A percentile compares a stretch with the other conserved stretches of the same genome.
Evolutionary conservation across 306 rosid genomes (phyloP).

Genomic region (Vigna nakashimae): DNA sequence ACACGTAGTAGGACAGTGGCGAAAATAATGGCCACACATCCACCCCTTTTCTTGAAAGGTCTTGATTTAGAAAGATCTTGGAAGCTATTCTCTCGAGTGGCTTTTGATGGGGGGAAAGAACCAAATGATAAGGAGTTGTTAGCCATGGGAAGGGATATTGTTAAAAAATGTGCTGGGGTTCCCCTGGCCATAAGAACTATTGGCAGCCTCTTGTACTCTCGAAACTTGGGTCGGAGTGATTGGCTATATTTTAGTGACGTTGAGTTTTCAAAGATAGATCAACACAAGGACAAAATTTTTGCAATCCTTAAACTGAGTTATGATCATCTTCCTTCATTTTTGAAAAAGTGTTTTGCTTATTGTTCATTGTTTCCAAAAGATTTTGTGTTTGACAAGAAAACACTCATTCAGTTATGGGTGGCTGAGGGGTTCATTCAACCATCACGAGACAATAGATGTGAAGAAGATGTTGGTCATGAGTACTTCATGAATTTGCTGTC

Average conservation of each 20-base stretch:
- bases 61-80: constrained; percentile 32
- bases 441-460: constrained; percentile 7
- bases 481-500: constrained; percentile 44
- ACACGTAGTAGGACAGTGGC: constrained; percentile 42
- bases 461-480: constrained; percentile 52
- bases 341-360: constrained; percentile 52
- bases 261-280: constrained; percentile 45
- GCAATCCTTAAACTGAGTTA: constrained; percentile 44
- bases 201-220: constrained; percentile 47
- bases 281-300: constrained; percentile 37
- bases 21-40: neutral
- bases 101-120: constrained; percentile 33
- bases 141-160: constrained; percentile 39
- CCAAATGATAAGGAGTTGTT: neutral
- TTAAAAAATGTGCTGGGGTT: constrained; percentile 43
- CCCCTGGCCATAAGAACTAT: constrained; percentile 45
- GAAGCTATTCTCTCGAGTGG: constrained; percentile 43
- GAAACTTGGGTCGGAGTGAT: constrained; percentile 35
- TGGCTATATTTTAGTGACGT: constrained; percentile 49
- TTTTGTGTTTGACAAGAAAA: constrained; percentile 21
- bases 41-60: constrained; percentile 23
- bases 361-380: constrained; percentile 54
- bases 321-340: constrained; percentile 50
- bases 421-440: constrained; percentile 54
- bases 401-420: constrained; percentile 48